Percentiles rank a stretch among this genome's conserved stretches.
phyloP scores from a whole-genome alignment of 768 basidiomycete species.

The Suillus subaureus region DNA sequence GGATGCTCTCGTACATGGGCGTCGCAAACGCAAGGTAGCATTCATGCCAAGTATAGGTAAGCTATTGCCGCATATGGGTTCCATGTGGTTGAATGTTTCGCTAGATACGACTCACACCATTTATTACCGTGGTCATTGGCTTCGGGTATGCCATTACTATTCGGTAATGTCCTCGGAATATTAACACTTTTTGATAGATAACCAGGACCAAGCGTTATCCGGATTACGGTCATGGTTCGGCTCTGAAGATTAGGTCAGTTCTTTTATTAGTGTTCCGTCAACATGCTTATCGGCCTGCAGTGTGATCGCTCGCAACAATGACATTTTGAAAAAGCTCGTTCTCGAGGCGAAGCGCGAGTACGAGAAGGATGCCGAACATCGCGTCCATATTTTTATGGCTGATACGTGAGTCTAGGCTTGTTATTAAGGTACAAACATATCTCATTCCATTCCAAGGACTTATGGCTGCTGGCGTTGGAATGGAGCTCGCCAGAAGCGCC shows the following conservation, averaged over 20 bases:
- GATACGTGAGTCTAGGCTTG: constrained; percentile 66
- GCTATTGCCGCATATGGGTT: constrained; percentile 26
- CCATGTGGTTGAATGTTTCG: constrained; percentile 15
- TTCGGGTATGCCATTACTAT: constrained; percentile 53
- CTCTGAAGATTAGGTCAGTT: constrained; percentile 77
- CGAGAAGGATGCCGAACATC: constrained; percentile 89
- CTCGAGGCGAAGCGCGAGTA: constrained; percentile 87
- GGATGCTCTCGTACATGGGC: constrained; percentile 62
- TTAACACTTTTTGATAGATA: constrained; percentile 50
- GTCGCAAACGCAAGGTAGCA: constrained; percentile 75
- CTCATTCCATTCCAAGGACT: constrained; percentile 42
- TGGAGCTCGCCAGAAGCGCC: constrained; percentile 84
- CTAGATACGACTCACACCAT: constrained; percentile 87
- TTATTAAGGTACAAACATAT: constrained; percentile 17
- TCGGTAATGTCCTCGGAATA: constrained; percentile 20
- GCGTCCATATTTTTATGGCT: constrained; percentile 87
- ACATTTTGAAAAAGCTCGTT: constrained; percentile 84
- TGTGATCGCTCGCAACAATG: constrained; percentile 86
- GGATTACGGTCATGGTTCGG: constrained; percentile 71
- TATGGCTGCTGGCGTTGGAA: constrained; percentile 88
- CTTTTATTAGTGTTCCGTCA: constrained; percentile 18
- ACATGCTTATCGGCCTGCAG: constrained; percentile 37
- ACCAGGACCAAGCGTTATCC: constrained; percentile 77
- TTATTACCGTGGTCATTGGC: constrained; percentile 88
- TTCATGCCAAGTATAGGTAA: constrained; percentile 85